A percentile compares a stretch with the other conserved stretches of the same genome.
Evolutionary conservation across 1,139 yeast genomes (phyloP).

Genomic region (Nadsonia starkeyi-henricii): DNA sequence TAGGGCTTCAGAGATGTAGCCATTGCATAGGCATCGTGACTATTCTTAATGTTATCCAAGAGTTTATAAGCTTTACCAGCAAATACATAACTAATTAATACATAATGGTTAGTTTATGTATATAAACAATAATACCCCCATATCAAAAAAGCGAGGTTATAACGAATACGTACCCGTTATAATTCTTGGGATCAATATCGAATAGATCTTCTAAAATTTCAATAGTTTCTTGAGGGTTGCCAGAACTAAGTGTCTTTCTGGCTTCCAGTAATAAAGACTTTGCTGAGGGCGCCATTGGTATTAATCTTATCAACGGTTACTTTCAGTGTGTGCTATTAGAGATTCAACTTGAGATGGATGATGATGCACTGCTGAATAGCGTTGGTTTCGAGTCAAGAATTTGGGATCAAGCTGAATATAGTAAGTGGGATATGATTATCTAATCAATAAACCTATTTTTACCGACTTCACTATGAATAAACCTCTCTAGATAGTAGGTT

Average conservation of each 20-base stretch:
- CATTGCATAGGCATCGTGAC: constrained; percentile 35
- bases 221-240: constrained; percentile 30
- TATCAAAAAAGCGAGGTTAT: no score
- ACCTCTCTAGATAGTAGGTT: no score
- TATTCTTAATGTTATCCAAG: constrained; percentile 28
- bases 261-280: constrained; percentile 10
- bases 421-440: no score
- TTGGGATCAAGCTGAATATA: no score
- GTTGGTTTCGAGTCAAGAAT: no score
- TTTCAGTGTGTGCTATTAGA: no score
- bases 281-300: neutral
- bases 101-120: constrained; percentile 3
- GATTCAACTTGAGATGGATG: no score
- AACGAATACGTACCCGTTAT: constrained; percentile 59
- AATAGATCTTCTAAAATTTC: constrained; percentile 16
- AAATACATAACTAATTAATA: constrained; percentile 19
- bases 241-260: constrained; percentile 34
- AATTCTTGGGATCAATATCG: constrained; percentile 38
- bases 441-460: no score
- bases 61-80: constrained; percentile 45
- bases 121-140: no score
- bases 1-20: constrained; percentile 47
- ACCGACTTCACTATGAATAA: no score
- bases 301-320: no score
- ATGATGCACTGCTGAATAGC: no score